Evolutionary conservation across 768 basidiomycete genomes (phyloP).

Genomic region (Cantharellus cinnabarinus): DNA sequence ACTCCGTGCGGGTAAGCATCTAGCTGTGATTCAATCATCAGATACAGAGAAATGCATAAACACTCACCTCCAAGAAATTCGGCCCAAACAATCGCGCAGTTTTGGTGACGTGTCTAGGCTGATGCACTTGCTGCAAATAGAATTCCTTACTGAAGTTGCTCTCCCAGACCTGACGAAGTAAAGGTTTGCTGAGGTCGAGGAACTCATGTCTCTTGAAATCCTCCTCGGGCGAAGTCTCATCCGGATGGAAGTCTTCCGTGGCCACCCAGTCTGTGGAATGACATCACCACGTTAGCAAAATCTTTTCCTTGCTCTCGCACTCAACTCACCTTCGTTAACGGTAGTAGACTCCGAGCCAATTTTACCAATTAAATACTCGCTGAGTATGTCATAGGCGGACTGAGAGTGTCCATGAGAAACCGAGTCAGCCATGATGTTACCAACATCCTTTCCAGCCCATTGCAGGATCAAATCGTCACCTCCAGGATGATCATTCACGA

Average conservation of each 20-base stretch:
- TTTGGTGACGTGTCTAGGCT: slow-evolving; percentile 70
- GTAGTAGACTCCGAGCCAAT: slow-evolving; percentile 54
- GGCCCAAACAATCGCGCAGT: slow-evolving; percentile 79
- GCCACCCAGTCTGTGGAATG: slow-evolving; percentile 59
- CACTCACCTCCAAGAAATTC: slow-evolving; percentile 51
- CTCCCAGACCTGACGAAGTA: slow-evolving; percentile 70
- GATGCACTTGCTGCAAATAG: slow-evolving; percentile 91
- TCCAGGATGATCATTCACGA: slow-evolving; percentile 79
- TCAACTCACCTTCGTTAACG: slow-evolving; percentile 46
- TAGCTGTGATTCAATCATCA: slow-evolving; percentile 14
- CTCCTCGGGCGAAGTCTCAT: slow-evolving; percentile 58
- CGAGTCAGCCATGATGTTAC: slow-evolving; percentile 56
- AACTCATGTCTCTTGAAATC: slow-evolving; percentile 86
- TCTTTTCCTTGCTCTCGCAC: no score
- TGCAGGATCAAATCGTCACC: slow-evolving; percentile 79
- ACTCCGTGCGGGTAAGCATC: slow-evolving; percentile 67
- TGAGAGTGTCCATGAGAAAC: slow-evolving; percentile 77
- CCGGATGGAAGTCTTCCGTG: slow-evolving; percentile 75
- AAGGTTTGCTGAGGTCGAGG: slow-evolving; percentile 68
- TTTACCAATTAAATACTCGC: slow-evolving; percentile 70
- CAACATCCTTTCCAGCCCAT: slow-evolving; percentile 72
- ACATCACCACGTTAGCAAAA: background rate
- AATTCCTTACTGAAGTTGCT: slow-evolving; percentile 86
- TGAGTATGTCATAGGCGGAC: slow-evolving; percentile 78
- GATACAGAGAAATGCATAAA: slow-evolving; percentile 2